Evolutionary conservation across 768 basidiomycete genomes (phyloP), one percentile per base, ranked within the genome.

Genomic region (Phallus indusiatus): DNA sequence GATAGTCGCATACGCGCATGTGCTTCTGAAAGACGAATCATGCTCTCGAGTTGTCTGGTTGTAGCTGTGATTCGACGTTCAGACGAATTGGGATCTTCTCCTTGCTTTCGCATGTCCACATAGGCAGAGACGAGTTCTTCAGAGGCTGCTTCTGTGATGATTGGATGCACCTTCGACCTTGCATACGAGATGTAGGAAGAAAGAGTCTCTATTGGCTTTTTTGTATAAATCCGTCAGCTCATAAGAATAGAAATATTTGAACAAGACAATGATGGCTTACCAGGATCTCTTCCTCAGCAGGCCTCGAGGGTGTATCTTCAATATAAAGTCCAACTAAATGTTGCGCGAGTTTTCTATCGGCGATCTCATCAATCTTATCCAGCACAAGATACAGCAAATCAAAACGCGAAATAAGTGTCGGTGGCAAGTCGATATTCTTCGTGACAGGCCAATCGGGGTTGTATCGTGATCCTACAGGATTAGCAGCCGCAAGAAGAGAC

Each of bases 51-150:
- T 71, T 99, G 95, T 53, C 96, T 83, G 0, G 96, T 98, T 34
- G 96, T 98, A 0, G 96, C 96, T 0, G 96, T 99, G 71, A 99
- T 99, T 12, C 95, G 85, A 68, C 90, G 90, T 71, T 98, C 95
- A 61, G 81, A 82, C 1, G 83, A 81, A 17, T 92, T 85, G 1
- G 92, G 86, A 69, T 98, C 95, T 56, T 86, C 67, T 20, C 95
- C 95, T 66, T 90, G 85, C 67, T 88, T 88, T 54, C 96, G 88
- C 79, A 99, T 89, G 63, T 90, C 88, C 59, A 96, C 94, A 72
- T 99, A 99, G 34, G 88, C 85, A 5, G 77, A 72, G 18, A 97
- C 90, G 56, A 98, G 88, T 63, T 92, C 90, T 18, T 83, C 72
- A 0, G 86, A 83, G 0, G 96, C 96, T 34, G 81, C 86, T 64